A percentile compares a stretch with the other conserved stretches of the same genome.
Conservation (phyloP, 2,329 filamentous ascomycete genomes). For the Fusarium buxicola region DNA sequence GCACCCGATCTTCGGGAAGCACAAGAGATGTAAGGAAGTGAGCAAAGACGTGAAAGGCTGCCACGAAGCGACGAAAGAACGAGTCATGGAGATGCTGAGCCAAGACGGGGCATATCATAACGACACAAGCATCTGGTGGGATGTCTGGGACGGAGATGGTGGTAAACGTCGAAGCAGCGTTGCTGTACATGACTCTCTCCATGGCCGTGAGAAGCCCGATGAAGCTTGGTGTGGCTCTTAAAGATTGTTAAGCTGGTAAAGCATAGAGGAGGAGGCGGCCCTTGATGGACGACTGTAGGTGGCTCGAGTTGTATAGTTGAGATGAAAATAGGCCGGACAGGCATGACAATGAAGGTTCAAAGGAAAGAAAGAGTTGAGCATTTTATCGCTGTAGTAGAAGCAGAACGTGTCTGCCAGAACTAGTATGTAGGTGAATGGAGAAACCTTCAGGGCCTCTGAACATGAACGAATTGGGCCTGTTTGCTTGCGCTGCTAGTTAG, state of each 20-base stretch:
- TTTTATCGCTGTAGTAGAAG: not conserved
- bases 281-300: not conserved
- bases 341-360: not conserved
- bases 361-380: not conserved
- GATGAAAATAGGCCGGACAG: not conserved
- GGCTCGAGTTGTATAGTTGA: not conserved
- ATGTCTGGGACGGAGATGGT: conserved; percentile 5
- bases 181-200: not conserved
- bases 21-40: not conserved
- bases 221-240: conserved; percentile 3
- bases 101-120: not conserved
- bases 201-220: not conserved
- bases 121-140: not conserved
- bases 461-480: too few species aligned
- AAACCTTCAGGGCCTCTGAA: too few species aligned
- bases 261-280: too few species aligned
- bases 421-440: not conserved
- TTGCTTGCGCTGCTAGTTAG: too few species aligned
- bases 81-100: not conserved
- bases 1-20: not conserved
- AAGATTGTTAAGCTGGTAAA: not conserved
- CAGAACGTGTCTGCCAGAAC: not conserved
- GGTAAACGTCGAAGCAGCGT: conserved; percentile 6
- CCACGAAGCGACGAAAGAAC: not conserved
- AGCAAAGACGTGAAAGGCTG: not conserved